Conservation (phyloP, 2,329 filamentous ascomycete species). For the Clonostachys rhizophaga region DNA sequence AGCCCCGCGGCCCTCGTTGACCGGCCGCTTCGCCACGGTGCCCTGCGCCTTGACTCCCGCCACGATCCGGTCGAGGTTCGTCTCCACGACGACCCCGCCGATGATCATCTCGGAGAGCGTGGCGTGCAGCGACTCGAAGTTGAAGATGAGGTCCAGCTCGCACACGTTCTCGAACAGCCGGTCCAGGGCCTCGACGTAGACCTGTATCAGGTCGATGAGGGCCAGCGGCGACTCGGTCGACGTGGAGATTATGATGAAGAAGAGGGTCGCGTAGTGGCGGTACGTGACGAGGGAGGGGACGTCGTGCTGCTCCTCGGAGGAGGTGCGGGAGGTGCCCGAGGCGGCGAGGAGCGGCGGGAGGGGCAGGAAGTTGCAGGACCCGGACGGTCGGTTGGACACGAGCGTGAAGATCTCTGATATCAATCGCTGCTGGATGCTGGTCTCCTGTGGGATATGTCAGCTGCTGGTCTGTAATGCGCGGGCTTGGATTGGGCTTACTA, state of each 20-base stretch:
- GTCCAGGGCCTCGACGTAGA: slow-evolving; percentile 94
- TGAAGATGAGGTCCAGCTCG: slow-evolving; percentile 97
- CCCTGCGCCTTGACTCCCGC: slow-evolving; percentile 76
- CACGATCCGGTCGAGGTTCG: slow-evolving; percentile 82
- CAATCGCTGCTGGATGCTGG: slow-evolving; percentile 91
- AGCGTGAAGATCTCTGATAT: slow-evolving; percentile 97
- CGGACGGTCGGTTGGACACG: slow-evolving; percentile 84
- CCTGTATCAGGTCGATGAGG: slow-evolving; percentile 93
- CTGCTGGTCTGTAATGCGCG: slow-evolving; percentile 1
- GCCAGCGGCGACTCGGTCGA: slow-evolving; percentile 94
- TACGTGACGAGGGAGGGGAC: slow-evolving; percentile 95
- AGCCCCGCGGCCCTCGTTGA: slow-evolving; percentile 59
- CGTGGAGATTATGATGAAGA: slow-evolving; percentile 97
- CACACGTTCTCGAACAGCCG: slow-evolving; percentile 97
- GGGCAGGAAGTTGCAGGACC: slow-evolving; percentile 95
- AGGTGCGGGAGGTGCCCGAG: slow-evolving; percentile 59
- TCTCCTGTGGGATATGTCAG: slow-evolving; percentile 60
- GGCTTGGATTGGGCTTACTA: slow-evolving; percentile 46
- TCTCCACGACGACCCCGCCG: slow-evolving; percentile 91
- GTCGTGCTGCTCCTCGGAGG: slow-evolving; percentile 71
- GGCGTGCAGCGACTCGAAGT: slow-evolving; percentile 94
- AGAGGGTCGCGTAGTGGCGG: slow-evolving; percentile 95
- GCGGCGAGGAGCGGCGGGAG: slow-evolving; percentile 61
- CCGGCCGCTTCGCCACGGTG: slow-evolving; percentile 71
- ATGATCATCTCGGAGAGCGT: slow-evolving; percentile 92